A percentile compares a stretch with the other conserved stretches of the same genome.
These are phyloP conservation scores for Phytophthora kernoviae DNA, from an alignment of 352 stramenopile genomes.

Conservation along the genomic window DNA sequence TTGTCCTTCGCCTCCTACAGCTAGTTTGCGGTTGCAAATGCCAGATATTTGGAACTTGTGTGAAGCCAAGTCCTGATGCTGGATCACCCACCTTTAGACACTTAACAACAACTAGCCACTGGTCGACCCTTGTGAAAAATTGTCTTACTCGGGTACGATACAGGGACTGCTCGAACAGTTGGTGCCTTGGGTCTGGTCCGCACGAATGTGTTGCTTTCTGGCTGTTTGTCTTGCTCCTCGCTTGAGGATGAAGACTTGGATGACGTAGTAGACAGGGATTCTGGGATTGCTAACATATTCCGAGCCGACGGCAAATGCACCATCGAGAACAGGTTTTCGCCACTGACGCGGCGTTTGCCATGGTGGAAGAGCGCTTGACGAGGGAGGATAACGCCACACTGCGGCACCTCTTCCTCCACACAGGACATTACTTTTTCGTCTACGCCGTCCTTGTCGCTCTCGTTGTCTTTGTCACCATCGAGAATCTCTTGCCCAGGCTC, in stretches of 20 bases:
- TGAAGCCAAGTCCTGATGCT: conserved; percentile 18
- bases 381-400: conserved; percentile 37
- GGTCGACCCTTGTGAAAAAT: conserved; percentile 34
- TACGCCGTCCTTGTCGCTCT: conserved; percentile 16
- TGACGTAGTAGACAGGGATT: conserved; percentile 13
- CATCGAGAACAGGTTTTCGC: conserved; percentile 31
- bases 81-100: too few relatives aligned
- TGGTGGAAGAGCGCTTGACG: conserved; percentile 40
- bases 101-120: conserved; percentile 21
- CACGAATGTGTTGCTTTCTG: conserved; percentile 4
- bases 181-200: conserved; percentile 18
- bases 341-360: conserved; percentile 35
- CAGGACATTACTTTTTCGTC: conserved; percentile 13
- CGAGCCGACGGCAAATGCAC: conserved; percentile 29
- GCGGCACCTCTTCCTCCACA: conserved; percentile 15
- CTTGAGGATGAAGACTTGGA: conserved; percentile 21
- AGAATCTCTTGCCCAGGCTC: conserved; percentile 9
- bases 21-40: conserved; percentile 3
- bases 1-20: too few relatives aligned
- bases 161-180: conserved; percentile 24
- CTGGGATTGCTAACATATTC: conserved; percentile 11
- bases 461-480: conserved; percentile 19
- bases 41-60: conserved; percentile 6
- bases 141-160: conserved; percentile 39
- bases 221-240: conserved; percentile 9